Conservation (phyloP, 306 rosid species). For the Trifolium pratense region DNA sequence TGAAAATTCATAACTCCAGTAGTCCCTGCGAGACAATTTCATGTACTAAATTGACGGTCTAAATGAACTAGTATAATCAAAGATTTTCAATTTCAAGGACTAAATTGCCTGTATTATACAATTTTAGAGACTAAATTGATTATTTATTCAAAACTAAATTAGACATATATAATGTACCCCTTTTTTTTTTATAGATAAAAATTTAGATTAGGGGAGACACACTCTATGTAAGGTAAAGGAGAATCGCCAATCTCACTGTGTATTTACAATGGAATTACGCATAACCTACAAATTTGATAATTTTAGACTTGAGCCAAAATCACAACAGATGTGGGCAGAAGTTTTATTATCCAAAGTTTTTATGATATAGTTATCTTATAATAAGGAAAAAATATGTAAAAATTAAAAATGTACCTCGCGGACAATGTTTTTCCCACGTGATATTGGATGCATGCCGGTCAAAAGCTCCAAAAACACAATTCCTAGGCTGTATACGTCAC, state of each 20-base stretch:
- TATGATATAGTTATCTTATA: neutral
- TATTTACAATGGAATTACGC: neutral
- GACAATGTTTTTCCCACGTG: slow-evolving; percentile 79
- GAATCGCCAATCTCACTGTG: neutral
- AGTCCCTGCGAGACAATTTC: neutral
- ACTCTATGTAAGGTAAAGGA: neutral
- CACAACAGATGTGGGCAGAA: neutral
- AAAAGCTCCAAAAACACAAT: slow-evolving; percentile 75
- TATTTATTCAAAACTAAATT: no score
- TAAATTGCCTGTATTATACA: no score
- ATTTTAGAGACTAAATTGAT: no score
- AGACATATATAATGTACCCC: neutral
- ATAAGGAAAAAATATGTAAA: neutral
- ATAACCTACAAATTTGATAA: neutral
- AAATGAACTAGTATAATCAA: neutral
- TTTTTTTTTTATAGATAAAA: neutral
- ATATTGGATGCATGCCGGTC: slow-evolving; percentile 70
- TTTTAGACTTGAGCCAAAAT: neutral
- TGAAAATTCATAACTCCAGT: no score
- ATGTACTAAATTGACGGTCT: neutral
- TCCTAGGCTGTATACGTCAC: slow-evolving; percentile 81
- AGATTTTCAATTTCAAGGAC: neutral
- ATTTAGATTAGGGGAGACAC: neutral
- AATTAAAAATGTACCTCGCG: slow-evolving; percentile 64
- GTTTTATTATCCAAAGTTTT: slow-evolving; percentile 4